Percentiles rank a stretch among this genome's conserved stretches.
phyloP scores from a whole-genome alignment of 495 filamentous ascomycete genomes.

The Penicilliopsis zonata region DNA sequence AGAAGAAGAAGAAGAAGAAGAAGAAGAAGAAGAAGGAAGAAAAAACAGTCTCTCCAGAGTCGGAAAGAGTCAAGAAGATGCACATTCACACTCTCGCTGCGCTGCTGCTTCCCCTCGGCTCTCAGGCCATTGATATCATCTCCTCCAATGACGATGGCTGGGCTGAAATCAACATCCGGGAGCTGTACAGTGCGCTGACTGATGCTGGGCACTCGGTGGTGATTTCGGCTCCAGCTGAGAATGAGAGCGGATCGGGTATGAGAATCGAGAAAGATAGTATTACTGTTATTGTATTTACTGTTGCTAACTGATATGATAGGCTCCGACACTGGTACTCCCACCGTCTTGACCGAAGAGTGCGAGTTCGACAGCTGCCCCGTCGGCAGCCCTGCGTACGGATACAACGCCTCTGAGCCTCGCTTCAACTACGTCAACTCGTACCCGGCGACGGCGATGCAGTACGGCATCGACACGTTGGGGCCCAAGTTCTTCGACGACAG shows the following conservation, averaged over 20 bases:
- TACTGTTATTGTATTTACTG: neutral
- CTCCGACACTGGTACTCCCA: slow-evolving; percentile 38
- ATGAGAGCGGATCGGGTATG: slow-evolving; percentile 50
- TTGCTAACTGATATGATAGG: slow-evolving; percentile 18
- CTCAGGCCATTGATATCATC: slow-evolving; percentile 40
- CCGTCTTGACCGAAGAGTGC: slow-evolving; percentile 30
- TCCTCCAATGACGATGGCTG: slow-evolving; percentile 63
- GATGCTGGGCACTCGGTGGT: slow-evolving; percentile 45
- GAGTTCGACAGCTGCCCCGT: slow-evolving; percentile 47
- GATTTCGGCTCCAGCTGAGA: slow-evolving; percentile 51
- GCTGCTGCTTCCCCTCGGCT: slow-evolving; percentile 4
- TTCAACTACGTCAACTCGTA: slow-evolving; percentile 62
- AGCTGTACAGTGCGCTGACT: slow-evolving; percentile 38
- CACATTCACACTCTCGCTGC: too few species aligned
- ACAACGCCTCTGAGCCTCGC: slow-evolving; percentile 41
- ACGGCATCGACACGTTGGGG: slow-evolving; percentile 45
- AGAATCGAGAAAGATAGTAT: too few species aligned
- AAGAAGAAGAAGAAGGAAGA: too few species aligned
- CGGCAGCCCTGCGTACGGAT: slow-evolving; percentile 38
- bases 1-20: too few species aligned
- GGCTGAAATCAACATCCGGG: slow-evolving; percentile 54
- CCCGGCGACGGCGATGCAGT: slow-evolving; percentile 51
- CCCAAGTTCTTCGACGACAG: slow-evolving; percentile 37
- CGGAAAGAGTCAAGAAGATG: too few species aligned
- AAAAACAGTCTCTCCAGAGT: too few species aligned